Evolutionary conservation across 78 protist genomes (phyloP), one percentile per base, ranked within the genome.

Genomic region (Dictyostelium intermedium): DNA sequence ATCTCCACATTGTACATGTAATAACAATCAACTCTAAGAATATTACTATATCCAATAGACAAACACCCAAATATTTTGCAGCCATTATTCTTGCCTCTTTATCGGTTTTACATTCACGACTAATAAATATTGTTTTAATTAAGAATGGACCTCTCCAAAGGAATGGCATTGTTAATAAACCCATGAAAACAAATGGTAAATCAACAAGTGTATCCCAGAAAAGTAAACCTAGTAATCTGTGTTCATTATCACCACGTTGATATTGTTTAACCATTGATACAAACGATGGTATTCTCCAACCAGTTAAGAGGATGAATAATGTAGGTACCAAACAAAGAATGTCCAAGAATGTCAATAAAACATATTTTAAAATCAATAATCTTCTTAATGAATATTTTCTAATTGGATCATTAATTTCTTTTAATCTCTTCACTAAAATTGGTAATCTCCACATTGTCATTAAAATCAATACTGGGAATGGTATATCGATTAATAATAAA

Each of bases 231-330:
- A 95, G 25, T 6, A 25, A 60, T 13, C 50, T 16, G 39, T 95
- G 97, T 78, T 95, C 97, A 39, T 95, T 84, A 47, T 95, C 97
- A 37, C 97, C 97, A 43, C 95, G 63, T 34, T 95, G 91, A 63
- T 84, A 83, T 13, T 56, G 35, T 10, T 56, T 80, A 0, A 95
- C 66, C 82, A 95, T 30, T 23, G 73, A 56, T 83, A 95, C 18
- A 13, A 95, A 82, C 9, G 92, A 30, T 41, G 94, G 93, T 14
- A 89, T 87, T 50, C 97, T 61, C 97, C 97, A 95, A 18, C 84
- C 30, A 5, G 92, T 95, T 1, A 95, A 10, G 3, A 91, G n/a
- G 30, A 87, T 70, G 9, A 95, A 25, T 10, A 91, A 34, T 9
- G 84, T 8, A 16, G 80, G 77, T 3, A 73, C n/a, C 0, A 61